Evolutionary conservation across 208 protist genomes (phyloP).

Genomic region (Leishmania lainsoni): DNA sequence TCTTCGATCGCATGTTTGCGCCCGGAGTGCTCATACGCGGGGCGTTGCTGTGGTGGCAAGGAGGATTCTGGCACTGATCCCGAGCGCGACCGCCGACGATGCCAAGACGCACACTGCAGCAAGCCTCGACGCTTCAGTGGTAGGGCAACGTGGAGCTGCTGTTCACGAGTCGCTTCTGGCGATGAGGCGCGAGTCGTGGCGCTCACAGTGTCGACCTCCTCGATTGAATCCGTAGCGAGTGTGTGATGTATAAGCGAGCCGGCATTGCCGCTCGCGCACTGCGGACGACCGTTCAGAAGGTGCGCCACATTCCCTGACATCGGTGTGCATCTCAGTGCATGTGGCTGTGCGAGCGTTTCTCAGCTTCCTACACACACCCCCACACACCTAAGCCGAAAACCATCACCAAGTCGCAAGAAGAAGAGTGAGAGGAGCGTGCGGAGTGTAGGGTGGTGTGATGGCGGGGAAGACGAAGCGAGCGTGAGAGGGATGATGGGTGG

Average conservation of each 20-base stretch:
- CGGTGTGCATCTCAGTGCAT: background rate
- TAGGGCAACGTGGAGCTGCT: background rate
- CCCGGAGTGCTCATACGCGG: background rate
- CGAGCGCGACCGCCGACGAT: background rate
- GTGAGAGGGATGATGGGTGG: background rate
- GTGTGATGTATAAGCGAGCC: too few relatives aligned
- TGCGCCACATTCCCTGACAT: background rate
- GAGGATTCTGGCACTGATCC: background rate
- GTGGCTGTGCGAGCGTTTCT: background rate
- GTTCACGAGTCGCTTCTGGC: background rate
- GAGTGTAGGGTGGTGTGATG: background rate
- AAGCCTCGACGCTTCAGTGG: background rate
- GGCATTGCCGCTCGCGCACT: background rate
- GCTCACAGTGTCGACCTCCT: conserved; percentile 4
- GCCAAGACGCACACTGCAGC: background rate
- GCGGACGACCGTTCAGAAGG: background rate
- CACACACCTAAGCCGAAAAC: background rate
- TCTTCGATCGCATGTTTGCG: background rate
- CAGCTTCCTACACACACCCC: background rate
- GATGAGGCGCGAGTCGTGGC: conserved; percentile 9
- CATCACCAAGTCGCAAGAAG: background rate
- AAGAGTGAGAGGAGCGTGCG: background rate
- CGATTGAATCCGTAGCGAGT: background rate
- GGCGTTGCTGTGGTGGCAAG: background rate
- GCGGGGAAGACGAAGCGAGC: background rate